Base-by-base conservation (phyloP, 1,139 yeast genomes). In the Candida tetrigidarum region DNA sequence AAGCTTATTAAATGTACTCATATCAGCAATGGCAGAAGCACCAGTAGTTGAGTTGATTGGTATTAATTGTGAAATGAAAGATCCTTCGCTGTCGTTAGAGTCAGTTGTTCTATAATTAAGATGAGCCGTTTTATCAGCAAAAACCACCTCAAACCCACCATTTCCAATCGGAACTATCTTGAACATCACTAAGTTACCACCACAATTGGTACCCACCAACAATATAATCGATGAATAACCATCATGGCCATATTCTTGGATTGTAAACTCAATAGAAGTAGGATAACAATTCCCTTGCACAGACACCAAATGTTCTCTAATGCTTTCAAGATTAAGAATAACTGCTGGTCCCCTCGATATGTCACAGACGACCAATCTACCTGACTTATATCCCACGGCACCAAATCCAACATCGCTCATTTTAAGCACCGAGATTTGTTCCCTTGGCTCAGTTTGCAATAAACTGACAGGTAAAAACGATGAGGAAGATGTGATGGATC, bases 401-500 rank as follows among this genome's bases (percentile, higher is more conserved):
- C 87, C 89, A 68, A 93, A 91, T 0, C 97, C 97, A 41, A 90
- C 74, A 51, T 86, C 80, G 51, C 92, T 84, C 63, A 87, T 78
- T 45, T 77, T 76, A 41, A 92, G 55, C 1, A 88, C 79, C 0
- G 92, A 73, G 3, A 87, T 83, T 38, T 50, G 51, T 26, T 76
- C 79, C 5, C 71, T 69, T 4, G 53, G 54, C 14, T 57, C 58
- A 2, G 87, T 40, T 27, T 58, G 63, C 44, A 74, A 55, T 35
- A 74, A 72, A 37, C 80, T 74, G 19, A 73, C 69, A 0, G 98
- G 98, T 55, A 90, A 64, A 56, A 90, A 91, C 0, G 72, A 64
- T 4, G 67, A 59, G 1, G 69, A 53, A 12, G 51, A 52, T 0
- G 74, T 60, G 45, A 68, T 63, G 1, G 66, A 53, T 0, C 76